Percentiles rank a stretch among this genome's conserved stretches.
phyloP scores from a whole-genome alignment of 495 filamentous ascomycete genomes.

The Aspergillus sparsus region DNA sequence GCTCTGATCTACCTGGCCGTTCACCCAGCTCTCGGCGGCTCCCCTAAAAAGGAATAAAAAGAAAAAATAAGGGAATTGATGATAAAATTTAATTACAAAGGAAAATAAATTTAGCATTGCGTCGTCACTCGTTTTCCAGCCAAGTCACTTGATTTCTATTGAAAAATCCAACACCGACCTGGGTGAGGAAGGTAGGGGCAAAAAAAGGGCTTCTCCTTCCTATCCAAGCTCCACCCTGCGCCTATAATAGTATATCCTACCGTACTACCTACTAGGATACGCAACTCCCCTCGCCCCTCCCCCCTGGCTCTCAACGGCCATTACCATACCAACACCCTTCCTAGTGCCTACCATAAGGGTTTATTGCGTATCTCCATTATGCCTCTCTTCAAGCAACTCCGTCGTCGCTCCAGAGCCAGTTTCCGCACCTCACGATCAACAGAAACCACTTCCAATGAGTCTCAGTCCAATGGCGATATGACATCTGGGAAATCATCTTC shows the following conservation, averaged over 20 bases:
- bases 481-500: slow-evolving; percentile 62
- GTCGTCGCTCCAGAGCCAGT: slow-evolving; percentile 69
- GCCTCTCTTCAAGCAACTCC: slow-evolving; percentile 76
- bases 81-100: not conserved
- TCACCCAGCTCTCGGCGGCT: not conserved
- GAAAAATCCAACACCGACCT: not conserved
- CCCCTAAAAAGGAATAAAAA: not conserved
- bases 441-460: slow-evolving; percentile 51
- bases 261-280: not conserved
- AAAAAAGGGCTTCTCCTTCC: slow-evolving; percentile 17
- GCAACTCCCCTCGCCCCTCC: not conserved
- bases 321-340: slow-evolving; percentile 4
- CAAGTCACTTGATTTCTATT: slow-evolving; percentile 4
- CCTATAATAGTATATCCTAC: slow-evolving; percentile 7
- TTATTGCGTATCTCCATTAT: slow-evolving; percentile 29
- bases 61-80: not conserved
- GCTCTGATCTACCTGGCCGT: not conserved
- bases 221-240: not conserved
- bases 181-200: slow-evolving; percentile 3
- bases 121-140: slow-evolving; percentile 20
- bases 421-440: slow-evolving; percentile 54
- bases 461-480: slow-evolving; percentile 49
- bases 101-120: not conserved
- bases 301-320: not conserved
- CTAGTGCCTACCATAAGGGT: not conserved